Percentiles rank a stretch among this genome's conserved stretches.
Conservation (phyloP, 495 filamentous ascomycete genomes). For the Podospora didyma region DNA sequence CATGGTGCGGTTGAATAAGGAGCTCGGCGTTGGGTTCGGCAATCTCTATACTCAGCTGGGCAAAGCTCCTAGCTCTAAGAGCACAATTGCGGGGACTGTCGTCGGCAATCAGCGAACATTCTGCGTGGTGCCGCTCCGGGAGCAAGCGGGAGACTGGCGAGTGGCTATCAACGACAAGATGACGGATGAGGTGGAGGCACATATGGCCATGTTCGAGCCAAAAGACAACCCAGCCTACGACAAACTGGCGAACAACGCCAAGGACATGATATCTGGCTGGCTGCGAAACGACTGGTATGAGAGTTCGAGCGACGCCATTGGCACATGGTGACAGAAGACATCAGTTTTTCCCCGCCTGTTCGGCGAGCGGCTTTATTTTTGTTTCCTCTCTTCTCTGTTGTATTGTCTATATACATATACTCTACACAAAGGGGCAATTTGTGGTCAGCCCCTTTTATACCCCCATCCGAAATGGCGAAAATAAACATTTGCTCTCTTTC, state of each 20-base stretch:
- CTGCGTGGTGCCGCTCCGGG: constrained; percentile 65
- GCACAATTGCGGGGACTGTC: constrained; percentile 45
- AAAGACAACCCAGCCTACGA: constrained; percentile 78
- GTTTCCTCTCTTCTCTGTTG: background rate
- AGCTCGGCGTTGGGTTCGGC: constrained; percentile 61
- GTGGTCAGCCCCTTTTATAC: no score
- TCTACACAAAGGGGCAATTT: constrained; percentile 1
- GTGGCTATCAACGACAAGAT: constrained; percentile 74
- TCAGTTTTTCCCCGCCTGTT: background rate
- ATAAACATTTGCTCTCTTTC: no score
- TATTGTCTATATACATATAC: background rate
- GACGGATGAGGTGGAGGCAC: constrained; percentile 73
- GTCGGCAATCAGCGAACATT: constrained; percentile 68
- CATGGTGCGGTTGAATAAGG: constrained; percentile 53
- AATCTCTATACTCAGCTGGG: constrained; percentile 85
- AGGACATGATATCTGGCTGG: constrained; percentile 58
- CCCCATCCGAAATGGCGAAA: no score
- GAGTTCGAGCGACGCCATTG: constrained; percentile 19
- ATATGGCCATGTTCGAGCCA: constrained; percentile 81
- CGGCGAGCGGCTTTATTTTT: constrained; percentile 3
- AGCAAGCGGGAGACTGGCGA: constrained; percentile 52
- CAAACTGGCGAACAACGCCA: constrained; percentile 61
- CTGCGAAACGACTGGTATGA: constrained; percentile 51
- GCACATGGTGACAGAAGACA: constrained; percentile 7
- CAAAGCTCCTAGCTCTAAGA: constrained; percentile 45